Evolutionary conservation across 139 green algal species (phyloP).

Genomic region (Chlamydomonas applanata): DNA sequence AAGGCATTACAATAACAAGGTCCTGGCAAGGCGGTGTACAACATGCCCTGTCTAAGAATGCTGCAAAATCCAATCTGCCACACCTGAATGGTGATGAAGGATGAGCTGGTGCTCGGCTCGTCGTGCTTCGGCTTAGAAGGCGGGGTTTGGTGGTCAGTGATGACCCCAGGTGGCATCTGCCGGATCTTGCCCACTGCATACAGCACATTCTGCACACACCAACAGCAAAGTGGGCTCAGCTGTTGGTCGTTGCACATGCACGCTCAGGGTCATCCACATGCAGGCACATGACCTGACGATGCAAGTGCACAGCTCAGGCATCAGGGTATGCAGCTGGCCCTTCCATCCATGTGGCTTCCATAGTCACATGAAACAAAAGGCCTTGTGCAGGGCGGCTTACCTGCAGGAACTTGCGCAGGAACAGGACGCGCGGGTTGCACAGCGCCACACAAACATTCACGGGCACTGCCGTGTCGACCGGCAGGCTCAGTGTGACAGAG

Average conservation of each 20-base stretch:
- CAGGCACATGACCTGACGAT: too few relatives aligned
- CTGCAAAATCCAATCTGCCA: not conserved
- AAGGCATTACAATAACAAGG: too few relatives aligned
- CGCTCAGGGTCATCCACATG: too few relatives aligned
- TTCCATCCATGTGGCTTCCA: not conserved
- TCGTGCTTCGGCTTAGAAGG: not conserved
- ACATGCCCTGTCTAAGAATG: constrained; percentile 2
- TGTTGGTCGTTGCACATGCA: not conserved
- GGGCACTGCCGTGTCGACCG: not conserved
- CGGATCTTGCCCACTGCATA: not conserved
- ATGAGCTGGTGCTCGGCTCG: not conserved
- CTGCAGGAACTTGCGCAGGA: constrained; percentile 13
- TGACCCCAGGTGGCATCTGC: not conserved
- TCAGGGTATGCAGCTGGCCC: not conserved
- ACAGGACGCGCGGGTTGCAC: constrained; percentile 13
- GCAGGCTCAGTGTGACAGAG: not conserved
- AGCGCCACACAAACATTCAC: constrained; percentile 9
- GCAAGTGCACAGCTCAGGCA: not conserved
- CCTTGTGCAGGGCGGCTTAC: not conserved
- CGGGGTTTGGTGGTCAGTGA: not conserved
- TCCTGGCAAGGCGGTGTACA: too few relatives aligned
- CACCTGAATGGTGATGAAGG: not conserved
- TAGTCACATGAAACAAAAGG: not conserved
- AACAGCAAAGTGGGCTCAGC: not conserved
- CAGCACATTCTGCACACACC: not conserved